These are phyloP conservation scores for Periconia sp. DNA, from an alignment of 2,329 filamentous ascomycete species.

Conservation along the genomic window DNA sequence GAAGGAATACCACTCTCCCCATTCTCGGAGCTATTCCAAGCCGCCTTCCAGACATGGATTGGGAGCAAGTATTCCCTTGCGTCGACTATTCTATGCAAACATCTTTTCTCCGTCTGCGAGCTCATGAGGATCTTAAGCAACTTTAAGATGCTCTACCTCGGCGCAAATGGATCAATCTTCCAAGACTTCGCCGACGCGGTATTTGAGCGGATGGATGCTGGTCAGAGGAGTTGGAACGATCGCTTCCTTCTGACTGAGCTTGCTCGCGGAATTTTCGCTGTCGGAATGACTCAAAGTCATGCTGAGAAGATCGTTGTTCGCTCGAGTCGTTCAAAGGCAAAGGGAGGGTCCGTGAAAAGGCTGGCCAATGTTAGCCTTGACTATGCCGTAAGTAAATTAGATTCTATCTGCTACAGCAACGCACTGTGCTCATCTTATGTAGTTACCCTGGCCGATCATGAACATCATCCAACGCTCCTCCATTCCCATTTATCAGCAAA, in stretches of 20 bases:
- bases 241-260: slow-evolving; percentile 80
- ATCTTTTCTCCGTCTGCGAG: slow-evolving; percentile 72
- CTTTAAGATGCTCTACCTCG: slow-evolving; percentile 76
- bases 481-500: slow-evolving; percentile 69
- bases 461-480: slow-evolving; percentile 76
- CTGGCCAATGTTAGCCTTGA: slow-evolving; percentile 69
- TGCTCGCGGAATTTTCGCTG: slow-evolving; percentile 72
- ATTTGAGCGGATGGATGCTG: slow-evolving; percentile 75
- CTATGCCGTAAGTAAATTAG: slow-evolving; percentile 66
- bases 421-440: slow-evolving; percentile 7
- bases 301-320: slow-evolving; percentile 67
- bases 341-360: slow-evolving; percentile 65
- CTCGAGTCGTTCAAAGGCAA: slow-evolving; percentile 53
- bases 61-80: slow-evolving; percentile 74
- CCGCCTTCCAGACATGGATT: slow-evolving; percentile 78
- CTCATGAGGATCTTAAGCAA: slow-evolving; percentile 69
- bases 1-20: slow-evolving; percentile 60
- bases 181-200: slow-evolving; percentile 70
- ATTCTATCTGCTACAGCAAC: background rate
- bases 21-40: slow-evolving; percentile 76
- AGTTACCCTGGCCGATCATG: slow-evolving; percentile 63
- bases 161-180: slow-evolving; percentile 73
- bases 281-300: slow-evolving; percentile 58
- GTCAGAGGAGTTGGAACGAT: slow-evolving; percentile 73
- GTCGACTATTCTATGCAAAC: slow-evolving; percentile 67